Conservation (phyloP, 2,329 filamentous ascomycete genomes). For the Calonectria leucothoes region DNA sequence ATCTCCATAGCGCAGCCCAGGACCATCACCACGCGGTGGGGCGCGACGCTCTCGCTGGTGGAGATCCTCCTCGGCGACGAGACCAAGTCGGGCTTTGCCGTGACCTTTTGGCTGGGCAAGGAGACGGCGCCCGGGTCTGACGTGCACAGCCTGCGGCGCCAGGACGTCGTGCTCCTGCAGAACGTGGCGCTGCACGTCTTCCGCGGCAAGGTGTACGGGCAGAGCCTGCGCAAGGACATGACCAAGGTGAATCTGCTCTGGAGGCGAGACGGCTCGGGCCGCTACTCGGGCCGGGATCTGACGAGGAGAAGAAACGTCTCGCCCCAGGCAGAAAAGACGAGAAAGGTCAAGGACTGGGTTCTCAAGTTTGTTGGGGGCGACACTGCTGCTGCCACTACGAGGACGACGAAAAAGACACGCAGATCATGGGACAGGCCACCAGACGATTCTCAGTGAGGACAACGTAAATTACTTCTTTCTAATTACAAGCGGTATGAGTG, state of each 20-base stretch:
- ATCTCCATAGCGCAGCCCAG: conserved; percentile 77
- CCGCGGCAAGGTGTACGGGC: conserved; percentile 82
- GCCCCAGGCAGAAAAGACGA: conserved; percentile 72
- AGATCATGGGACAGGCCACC: conserved; percentile 55
- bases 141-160: conserved; percentile 66
- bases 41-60: conserved; percentile 72
- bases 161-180: conserved; percentile 83
- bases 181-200: conserved; percentile 85
- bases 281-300: conserved; percentile 67
- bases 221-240: conserved; percentile 78
- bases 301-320: conserved; percentile 46
- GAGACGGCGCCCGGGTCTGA: conserved; percentile 46
- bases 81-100: conserved; percentile 80
- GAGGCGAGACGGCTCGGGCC: conserved; percentile 62
- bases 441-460: conserved; percentile 51
- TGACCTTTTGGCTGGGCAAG: conserved; percentile 83
- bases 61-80: conserved; percentile 89
- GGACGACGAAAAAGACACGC: conserved; percentile 25
- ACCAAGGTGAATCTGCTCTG: conserved; percentile 77
- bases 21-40: conserved; percentile 74
- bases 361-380: conserved; percentile 71
- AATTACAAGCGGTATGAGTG: conserved; percentile 11
- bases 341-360: conserved; percentile 80
- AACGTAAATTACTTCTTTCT: conserved; percentile 9
- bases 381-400: not conserved